Evolutionary conservation across 1,284 basidiomycete species (phyloP), one percentile per base, ranked within the genome.

Genomic region (Cutaneotrichosporon curvatum): DNA sequence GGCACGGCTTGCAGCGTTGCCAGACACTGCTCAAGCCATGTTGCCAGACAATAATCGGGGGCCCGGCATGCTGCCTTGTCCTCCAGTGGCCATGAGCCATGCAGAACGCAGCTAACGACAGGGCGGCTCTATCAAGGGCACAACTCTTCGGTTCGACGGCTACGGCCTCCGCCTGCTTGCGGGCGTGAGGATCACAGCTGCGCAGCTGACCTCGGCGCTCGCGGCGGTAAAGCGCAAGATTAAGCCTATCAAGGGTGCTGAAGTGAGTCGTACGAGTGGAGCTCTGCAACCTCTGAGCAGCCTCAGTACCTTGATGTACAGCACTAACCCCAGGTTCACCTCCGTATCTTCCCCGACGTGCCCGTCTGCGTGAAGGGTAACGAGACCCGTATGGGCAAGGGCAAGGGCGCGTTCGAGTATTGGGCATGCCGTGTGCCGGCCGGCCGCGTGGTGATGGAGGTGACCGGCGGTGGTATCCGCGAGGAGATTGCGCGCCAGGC

Each of bases 371-470:
- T 97, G 48, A 97, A 98, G 81, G 94, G 94, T 45, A 97, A 96
- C 64, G 94, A 98, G 72, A 95, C 92, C 7, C 86, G 95, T 80
- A 98, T 98, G 95, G 94, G 94, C 38, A 97, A 97, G 73, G 95
- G 95, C 50, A 98, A 98, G 72, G 95, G 95, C 39, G 81, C 85
- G 0, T 98, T 97, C 62, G 94, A 97, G 68, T 97, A 81, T 71
- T 97, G 94, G 95, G 89, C 92, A 30, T 90, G 87, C 61, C 91
- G 91, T 46, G 90, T 90, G 2, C 82, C 86, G 6, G 85, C 82
- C n/a, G 92, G 92, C 4, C 82, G 87, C 37, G 91, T 97, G 8
- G 80, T 98, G 19, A 88, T 98, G 57, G 95, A 98, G 68, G 83
- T 98, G 58, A 90, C 91, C 1, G 94, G 94, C 5, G 79, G 78